Percentiles rank a stretch among this genome's conserved stretches.
Evolutionary conservation across 805 yeast genomes (phyloP).

Genomic region (Cyberlindnera euphorbiiphila): DNA sequence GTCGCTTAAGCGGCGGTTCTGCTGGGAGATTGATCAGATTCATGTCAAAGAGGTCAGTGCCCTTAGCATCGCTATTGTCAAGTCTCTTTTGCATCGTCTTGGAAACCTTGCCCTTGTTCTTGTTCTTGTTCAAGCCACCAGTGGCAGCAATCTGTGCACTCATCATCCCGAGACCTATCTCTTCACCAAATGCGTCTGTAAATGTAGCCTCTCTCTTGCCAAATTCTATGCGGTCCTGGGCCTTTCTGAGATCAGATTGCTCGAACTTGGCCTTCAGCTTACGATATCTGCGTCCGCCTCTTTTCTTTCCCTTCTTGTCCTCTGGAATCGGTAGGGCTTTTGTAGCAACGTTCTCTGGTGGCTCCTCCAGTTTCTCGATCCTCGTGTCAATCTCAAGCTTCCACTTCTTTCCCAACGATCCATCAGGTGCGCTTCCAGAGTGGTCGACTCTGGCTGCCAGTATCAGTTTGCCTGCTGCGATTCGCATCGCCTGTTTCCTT

Average conservation of each 20-base stretch:
- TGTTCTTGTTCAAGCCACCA: too few relatives aligned
- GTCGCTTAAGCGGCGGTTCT: constrained; percentile 7
- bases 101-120: constrained; percentile 55
- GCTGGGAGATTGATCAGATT: constrained; percentile 21
- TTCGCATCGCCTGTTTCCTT: constrained; percentile 68
- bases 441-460: constrained; percentile 82
- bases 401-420: constrained; percentile 56
- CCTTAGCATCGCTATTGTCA: constrained; percentile 8
- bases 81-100: constrained; percentile 56
- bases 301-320: constrained; percentile 70
- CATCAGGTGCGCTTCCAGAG: constrained; percentile 40
- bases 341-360: constrained; percentile 62
- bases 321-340: constrained; percentile 68
- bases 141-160: constrained; percentile 28
- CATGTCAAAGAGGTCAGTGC: constrained; percentile 20
- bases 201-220: constrained; percentile 67
- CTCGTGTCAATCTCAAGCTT: constrained; percentile 55
- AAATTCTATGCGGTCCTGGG: constrained; percentile 82
- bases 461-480: constrained; percentile 72
- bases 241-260: constrained; percentile 74
- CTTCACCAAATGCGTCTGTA: constrained; percentile 70
- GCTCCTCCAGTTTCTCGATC: constrained; percentile 67
- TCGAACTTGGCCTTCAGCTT: constrained; percentile 78
- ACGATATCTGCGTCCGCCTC: constrained; percentile 82
- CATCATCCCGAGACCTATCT: constrained; percentile 75